Base-by-base conservation (phyloP, 2,329 filamentous ascomycete species). In the Metarhizium rileyi region DNA sequence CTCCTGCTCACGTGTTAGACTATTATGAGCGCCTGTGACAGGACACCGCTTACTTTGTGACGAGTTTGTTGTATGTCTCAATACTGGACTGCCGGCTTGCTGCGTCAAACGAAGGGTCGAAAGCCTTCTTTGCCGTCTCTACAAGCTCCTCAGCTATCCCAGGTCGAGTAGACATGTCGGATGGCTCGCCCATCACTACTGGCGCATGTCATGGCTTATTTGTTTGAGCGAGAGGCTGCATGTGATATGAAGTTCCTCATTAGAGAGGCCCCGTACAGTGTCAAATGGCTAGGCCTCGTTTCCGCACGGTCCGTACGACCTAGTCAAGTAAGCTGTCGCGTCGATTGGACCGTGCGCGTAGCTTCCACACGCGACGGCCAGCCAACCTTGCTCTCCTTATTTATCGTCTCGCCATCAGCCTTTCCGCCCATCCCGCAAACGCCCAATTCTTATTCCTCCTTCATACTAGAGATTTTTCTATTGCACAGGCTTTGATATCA, bases 51-150 rank as follows among this genome's bases (percentile, higher is more conserved):
- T 67, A 78, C 77, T 66, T 72, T 48, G 72, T 66, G 27, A 80
- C 64, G 42, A 79, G 61, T n/a, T 69, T 61, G 41, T 71, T 62
- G 44, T 78, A 76, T 47, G 72, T 68, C 36, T 56, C 46, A 4
- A 61, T 57, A 10, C 69, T 67, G 3, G 62, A 60, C 49, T 66
- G 58, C 41, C 66, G 66, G 8, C 59, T 61, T 36, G 59, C 56
- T 7, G 60, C 57, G 40, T 68, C 62, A 10, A 58, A 55, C 4
- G 62, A 65, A 2, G 77, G 75, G 46, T 73, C 65, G 50, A 76
- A 80, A 1, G 77, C 77, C 40, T 68, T 72, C 26, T 65, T 72
- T 4, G 71, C 76, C 14, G 67, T 60, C 38, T 70, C 63, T 30
- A 71, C 59, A 35, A 70, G 59, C 0, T 59, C 52, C 28, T 69